Evolutionary conservation across 306 rosid species (phyloP), one percentile per base, ranked within the genome.

Genomic region (Medicago ruthenica): DNA sequence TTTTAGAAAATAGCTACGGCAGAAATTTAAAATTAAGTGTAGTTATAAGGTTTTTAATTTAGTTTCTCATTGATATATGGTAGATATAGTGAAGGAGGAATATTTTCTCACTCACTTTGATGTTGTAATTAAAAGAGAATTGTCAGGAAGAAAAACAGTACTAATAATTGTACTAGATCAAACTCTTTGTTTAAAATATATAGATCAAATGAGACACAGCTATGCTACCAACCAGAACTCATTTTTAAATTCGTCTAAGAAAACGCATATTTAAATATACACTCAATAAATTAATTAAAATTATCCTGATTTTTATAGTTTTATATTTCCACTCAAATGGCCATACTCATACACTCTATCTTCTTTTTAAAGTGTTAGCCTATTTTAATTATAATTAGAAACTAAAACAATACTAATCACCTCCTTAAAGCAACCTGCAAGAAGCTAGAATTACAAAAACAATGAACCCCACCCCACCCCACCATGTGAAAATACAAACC

Each of bases 401-500:
- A 22, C 65, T 24, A 59, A 31, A 61, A 61, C 18, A 61, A 61
- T 24, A 61, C 13, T 61, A 61, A 14, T 15, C 42, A 45, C 16
- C 6, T 69, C 22, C 74, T 67, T 51, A 42, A 76, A 71, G 74
- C 76, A 70, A 76, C 40, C 36, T 54, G 16, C 69, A 78, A 84
- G 75, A 75, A 58, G 39, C 39, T 36, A 42, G 31, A 27, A 42
- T 44, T 27, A 61, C 66, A 14, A 4, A 41, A 41, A 27, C 17
- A 84, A 69, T 84, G 37, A 84, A 81, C 59, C 75, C 76, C 76
- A 69, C 41, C 42, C 4, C 79, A 73, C 71, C 63, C 71, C 72
- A 80, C 81, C 85, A 78, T 82, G 60, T 60, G 81, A 69, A 1
- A 44, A 50, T 40, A 64, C 74, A 75, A 68, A 63, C 64, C 63